Evolutionary conservation across 2,329 filamentous ascomycete species (phyloP).

Genomic region (Trichothecium sympodiale): DNA sequence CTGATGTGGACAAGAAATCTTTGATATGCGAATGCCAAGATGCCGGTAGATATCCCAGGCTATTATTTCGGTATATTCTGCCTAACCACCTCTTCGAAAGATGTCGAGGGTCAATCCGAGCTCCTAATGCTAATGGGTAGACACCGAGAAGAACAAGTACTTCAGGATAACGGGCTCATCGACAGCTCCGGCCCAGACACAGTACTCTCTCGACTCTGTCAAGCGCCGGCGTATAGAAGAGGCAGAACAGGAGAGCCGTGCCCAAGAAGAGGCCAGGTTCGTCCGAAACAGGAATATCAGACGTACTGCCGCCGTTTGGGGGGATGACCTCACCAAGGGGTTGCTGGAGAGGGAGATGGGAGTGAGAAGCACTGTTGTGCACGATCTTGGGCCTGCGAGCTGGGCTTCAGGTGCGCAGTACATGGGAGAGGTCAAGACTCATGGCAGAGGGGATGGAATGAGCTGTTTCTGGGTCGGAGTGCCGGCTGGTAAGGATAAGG

Average conservation of each 20-base stretch:
- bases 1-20: too few relatives aligned
- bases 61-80: slow-evolving; percentile 48
- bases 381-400: slow-evolving; percentile 17
- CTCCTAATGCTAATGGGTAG: too few relatives aligned
- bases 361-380: slow-evolving; percentile 8
- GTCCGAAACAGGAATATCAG: slow-evolving; percentile 24
- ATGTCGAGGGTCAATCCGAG: too few relatives aligned
- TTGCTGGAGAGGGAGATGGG: slow-evolving; percentile 17
- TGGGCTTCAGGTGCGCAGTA: slow-evolving; percentile 27
- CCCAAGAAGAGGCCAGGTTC: slow-evolving; percentile 14
- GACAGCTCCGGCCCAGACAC: slow-evolving; percentile 34
- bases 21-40: slow-evolving; percentile 9
- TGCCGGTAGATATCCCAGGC: slow-evolving; percentile 34
- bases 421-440: slow-evolving; percentile 28
- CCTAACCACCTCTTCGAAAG: too few relatives aligned
- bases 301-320: slow-evolving; percentile 19
- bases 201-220: slow-evolving; percentile 48
- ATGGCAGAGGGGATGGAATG: slow-evolving; percentile 21
- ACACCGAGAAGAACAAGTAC: slow-evolving; percentile 50
- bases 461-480: slow-evolving; percentile 27
- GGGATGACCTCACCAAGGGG: slow-evolving; percentile 19
- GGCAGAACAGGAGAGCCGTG: slow-evolving; percentile 15
- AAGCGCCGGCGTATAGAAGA: slow-evolving; percentile 42
- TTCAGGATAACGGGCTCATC: slow-evolving; percentile 54
- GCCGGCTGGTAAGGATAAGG: too few relatives aligned